Evolutionary conservation across 2,329 filamentous ascomycete species (phyloP), one percentile per base, ranked within the genome.

Genomic region (Zymoseptoria brevis): DNA sequence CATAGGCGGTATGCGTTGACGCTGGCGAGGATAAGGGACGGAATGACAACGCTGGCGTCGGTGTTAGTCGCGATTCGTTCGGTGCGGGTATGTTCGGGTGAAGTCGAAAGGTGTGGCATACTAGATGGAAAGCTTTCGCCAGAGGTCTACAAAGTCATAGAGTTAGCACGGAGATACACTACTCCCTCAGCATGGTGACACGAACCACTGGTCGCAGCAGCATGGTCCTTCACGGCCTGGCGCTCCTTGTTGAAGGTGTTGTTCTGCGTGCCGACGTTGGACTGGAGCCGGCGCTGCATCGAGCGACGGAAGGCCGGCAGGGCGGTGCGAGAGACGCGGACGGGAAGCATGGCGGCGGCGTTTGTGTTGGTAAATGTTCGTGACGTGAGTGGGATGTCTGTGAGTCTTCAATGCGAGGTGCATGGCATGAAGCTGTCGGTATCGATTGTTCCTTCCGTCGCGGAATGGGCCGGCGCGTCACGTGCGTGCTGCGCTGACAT

Each of bases 101-200:
- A 19, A 16, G 51, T 30, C 26, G 56, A 54, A 19, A 48, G 19
- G 30, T 35, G 48, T 57, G 67, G 80, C 89, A 79, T 90, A 96
- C 92, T 90, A 97, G 81, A 96, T 82, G 66, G 90, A 94, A 71
- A 97, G 87, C 83, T 95, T 97, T 78, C 85, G 87, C 94, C 94
- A 99, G 72, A 96, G 85, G 72, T 90, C 93, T 96, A 60, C 50
- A 41, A 9, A 26, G 54, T 16, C 19, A 53, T 50, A 13, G 53
- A 49, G 61, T 66, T 50, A 66, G 64, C 59, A 19, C 19, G 19
- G 50, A 22, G 48, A 4, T 48, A 19, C 8, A 16, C 16, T 16
- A 41, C 35, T 4, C 11, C 35, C 13, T 16, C 11, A 45, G 13
- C 1, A n/a, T n/a, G 3, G 35, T n/a, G 16, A 16, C 16, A 83